Conservation (phyloP, 345 rosid genomes). For the Trapa incisa region DNA sequence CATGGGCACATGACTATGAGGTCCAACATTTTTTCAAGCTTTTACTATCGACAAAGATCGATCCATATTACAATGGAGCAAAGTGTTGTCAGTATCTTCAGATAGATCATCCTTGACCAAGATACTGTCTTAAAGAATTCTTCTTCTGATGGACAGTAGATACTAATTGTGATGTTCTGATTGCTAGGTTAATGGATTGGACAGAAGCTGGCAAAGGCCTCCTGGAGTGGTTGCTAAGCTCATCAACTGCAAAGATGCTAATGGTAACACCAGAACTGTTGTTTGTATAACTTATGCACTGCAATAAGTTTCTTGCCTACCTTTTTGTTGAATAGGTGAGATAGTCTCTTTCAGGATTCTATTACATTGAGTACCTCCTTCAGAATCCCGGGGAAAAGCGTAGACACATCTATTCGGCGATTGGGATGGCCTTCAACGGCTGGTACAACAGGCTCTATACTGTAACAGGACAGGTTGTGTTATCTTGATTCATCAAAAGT, state of each 20-base stretch:
- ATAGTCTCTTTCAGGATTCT: conserved; percentile 34
- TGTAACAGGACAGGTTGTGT: conserved; percentile 62
- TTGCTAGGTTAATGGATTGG: conserved; percentile 68
- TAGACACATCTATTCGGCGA: conserved; percentile 26
- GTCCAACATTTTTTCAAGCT: not conserved
- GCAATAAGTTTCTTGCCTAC: not conserved
- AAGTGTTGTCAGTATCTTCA: not conserved
- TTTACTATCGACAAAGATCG: not conserved
- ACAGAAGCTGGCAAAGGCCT: conserved; percentile 88
- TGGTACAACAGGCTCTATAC: conserved; percentile 92
- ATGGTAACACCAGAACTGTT: conserved; percentile 29
- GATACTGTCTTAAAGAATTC: not conserved
- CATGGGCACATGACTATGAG: not conserved
- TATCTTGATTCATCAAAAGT: not conserved
- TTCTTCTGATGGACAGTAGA: not conserved
- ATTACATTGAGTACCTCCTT: conserved; percentile 78
- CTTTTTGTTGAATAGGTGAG: not conserved
- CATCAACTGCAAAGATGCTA: conserved; percentile 44
- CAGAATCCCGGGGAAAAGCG: conserved; percentile 14
- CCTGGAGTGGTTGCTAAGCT: conserved; percentile 80
- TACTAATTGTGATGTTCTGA: not conserved
- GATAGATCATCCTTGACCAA: too few relatives aligned
- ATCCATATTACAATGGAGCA: not conserved
- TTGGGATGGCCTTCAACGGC: conserved; percentile 84
- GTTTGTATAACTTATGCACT: too few relatives aligned